Evolutionary conservation across 2,329 filamentous ascomycete species (phyloP).

Genomic region (Aspergillus alliaceus): DNA sequence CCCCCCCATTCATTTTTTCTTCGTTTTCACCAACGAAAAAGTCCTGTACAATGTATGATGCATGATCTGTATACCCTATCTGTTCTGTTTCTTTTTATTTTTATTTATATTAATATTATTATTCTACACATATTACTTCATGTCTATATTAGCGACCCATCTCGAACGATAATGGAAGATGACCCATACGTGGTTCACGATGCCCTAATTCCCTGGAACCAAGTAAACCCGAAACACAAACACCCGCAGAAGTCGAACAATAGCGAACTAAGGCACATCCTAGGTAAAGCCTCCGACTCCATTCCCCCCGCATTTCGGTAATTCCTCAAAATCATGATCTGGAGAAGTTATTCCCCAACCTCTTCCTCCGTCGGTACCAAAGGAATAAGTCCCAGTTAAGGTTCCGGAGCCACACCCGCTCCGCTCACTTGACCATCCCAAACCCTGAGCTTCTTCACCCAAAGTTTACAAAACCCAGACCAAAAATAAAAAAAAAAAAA

Average conservation of each 20-base stretch:
- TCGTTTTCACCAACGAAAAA: constrained; percentile 1
- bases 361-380: too few species aligned
- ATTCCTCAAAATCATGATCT: background rate
- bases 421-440: background rate
- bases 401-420: background rate
- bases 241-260: background rate
- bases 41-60: constrained; percentile 4
- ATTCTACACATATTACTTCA: background rate
- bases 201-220: background rate
- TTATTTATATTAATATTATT: background rate
- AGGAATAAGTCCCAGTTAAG: background rate
- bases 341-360: too few species aligned
- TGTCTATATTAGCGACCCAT: background rate
- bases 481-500: background rate
- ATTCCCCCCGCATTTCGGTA: background rate
- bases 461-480: background rate
- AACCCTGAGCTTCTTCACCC: background rate
- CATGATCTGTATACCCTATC: constrained; percentile 6
- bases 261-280: background rate
- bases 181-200: background rate
- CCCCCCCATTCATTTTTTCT: background rate
- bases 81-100: background rate
- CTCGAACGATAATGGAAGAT: background rate
- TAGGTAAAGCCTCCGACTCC: background rate
- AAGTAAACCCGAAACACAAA: too few species aligned